Percentiles rank a stretch among this genome's conserved stretches.
Conservation (phyloP, 2,329 filamentous ascomycete genomes). For the Beauveria sp. region DNA sequence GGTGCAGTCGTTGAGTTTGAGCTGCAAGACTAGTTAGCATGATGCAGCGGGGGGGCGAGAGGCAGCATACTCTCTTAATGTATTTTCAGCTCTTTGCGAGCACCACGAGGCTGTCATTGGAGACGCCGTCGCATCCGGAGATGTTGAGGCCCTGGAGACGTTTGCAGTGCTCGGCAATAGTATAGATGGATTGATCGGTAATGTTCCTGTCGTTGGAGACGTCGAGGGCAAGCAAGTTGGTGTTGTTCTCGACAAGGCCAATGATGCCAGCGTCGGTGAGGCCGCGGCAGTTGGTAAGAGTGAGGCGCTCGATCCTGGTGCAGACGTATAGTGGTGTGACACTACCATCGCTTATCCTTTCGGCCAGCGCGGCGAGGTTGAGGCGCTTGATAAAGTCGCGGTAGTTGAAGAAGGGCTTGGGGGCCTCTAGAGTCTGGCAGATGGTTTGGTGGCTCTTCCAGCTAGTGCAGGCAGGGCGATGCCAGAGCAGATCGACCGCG, state of each 20-base stretch:
- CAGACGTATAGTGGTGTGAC: slow-evolving; percentile 74
- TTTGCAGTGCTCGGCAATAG: slow-evolving; percentile 73
- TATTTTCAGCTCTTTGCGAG: slow-evolving; percentile 77
- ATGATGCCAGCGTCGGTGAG: slow-evolving; percentile 79
- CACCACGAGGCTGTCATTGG: slow-evolving; percentile 74
- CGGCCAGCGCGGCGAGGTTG: slow-evolving; percentile 74
- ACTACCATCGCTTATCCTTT: slow-evolving; percentile 78
- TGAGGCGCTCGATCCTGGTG: slow-evolving; percentile 86
- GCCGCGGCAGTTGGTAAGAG: slow-evolving; percentile 79
- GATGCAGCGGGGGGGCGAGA: background rate
- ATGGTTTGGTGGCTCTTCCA: slow-evolving; percentile 78
- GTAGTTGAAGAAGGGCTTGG: slow-evolving; percentile 80
- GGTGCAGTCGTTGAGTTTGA: slow-evolving; percentile 91
- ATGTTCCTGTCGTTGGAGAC: slow-evolving; percentile 79
- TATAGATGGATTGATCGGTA: slow-evolving; percentile 70
- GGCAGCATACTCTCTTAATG: slow-evolving; percentile 68
- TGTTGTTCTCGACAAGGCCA: slow-evolving; percentile 69
- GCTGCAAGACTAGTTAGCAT: slow-evolving; percentile 38
- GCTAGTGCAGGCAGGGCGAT: slow-evolving; percentile 81
- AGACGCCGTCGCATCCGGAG: slow-evolving; percentile 74
- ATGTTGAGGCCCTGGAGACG: slow-evolving; percentile 90
- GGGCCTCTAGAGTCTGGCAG: slow-evolving; percentile 64
- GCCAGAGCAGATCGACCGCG: slow-evolving; percentile 89
- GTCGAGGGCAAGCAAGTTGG: slow-evolving; percentile 78
- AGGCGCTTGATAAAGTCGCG: slow-evolving; percentile 84